Conservation (phyloP, 192 early-diverging fungal species). For the Podila horticola region DNA sequence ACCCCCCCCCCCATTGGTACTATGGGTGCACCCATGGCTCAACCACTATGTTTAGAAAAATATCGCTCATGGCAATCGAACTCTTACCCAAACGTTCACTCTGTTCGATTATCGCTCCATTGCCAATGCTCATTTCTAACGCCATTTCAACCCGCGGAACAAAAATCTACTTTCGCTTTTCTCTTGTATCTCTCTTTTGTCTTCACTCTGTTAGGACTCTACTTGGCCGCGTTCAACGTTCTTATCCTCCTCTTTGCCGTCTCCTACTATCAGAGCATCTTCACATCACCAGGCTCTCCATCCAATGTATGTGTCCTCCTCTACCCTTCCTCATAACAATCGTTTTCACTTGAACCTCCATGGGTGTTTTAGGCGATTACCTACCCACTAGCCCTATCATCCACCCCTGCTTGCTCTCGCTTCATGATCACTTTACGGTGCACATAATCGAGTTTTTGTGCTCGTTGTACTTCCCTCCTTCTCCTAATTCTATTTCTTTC, state of each 20-base stretch:
- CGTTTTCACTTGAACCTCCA: neutral
- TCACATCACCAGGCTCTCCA: conserved; percentile 54
- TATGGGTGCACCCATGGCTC: too few relatives aligned
- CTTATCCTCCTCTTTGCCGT: conserved; percentile 51
- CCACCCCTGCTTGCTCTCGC: neutral
- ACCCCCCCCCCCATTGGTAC: too few relatives aligned
- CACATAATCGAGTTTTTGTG: neutral
- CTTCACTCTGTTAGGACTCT: conserved; percentile 30
- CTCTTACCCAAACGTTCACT: too few relatives aligned
- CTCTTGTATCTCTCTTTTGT: neutral
- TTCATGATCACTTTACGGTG: conserved; percentile 5
- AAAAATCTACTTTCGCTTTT: neutral
- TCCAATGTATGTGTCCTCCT: conserved; percentile 30
- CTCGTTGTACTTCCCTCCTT: too few relatives aligned
- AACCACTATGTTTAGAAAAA: too few relatives aligned
- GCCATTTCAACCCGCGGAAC: too few relatives aligned
- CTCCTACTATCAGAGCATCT: conserved; percentile 57
- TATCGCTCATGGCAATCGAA: too few relatives aligned
- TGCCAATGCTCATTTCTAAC: too few relatives aligned
- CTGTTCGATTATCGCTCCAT: too few relatives aligned
- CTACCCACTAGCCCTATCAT: neutral
- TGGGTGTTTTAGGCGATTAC: neutral
- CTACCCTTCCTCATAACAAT: neutral
- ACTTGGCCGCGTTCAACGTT: conserved; percentile 42
- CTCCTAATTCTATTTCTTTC: neutral